Percentiles rank a stretch among this genome's conserved stretches.
phyloP scores from a whole-genome alignment of 1,284 basidiomycete genomes.

The Tylopilus sp. region DNA sequence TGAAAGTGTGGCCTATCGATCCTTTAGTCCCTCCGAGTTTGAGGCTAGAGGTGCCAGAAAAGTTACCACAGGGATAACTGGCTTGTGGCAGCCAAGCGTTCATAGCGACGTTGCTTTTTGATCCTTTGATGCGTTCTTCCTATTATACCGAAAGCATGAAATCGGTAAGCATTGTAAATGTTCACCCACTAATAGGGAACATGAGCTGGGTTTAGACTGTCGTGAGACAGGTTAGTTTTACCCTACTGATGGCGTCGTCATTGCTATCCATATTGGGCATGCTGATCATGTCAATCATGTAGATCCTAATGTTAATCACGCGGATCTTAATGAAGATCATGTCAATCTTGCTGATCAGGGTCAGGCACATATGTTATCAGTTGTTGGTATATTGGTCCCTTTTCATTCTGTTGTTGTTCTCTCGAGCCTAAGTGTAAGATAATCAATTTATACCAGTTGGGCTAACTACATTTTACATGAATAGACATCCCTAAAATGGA shows the following conservation, averaged over 20 bases:
- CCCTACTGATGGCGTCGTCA: conserved; percentile 9
- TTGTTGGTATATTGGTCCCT: too few species aligned
- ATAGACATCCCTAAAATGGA: too few species aligned
- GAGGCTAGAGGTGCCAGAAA: conserved; percentile 14
- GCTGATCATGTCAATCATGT: too few species aligned
- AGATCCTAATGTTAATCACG: too few species aligned
- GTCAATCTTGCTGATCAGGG: too few species aligned
- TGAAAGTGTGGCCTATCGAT: conserved; percentile 19
- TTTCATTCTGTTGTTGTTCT: too few species aligned
- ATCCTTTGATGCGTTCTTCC: conserved; percentile 9
- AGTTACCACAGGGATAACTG: conserved; percentile 17
- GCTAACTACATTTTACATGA: too few species aligned
- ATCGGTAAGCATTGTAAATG: conserved; percentile 10
- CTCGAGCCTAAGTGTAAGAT: too few species aligned
- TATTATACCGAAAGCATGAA: conserved; percentile 15
- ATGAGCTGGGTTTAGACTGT: conserved; percentile 14
- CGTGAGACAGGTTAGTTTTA: conserved; percentile 18
- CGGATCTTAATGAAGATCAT: too few species aligned
- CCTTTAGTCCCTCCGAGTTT: conserved; percentile 5
- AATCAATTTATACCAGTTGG: too few species aligned
- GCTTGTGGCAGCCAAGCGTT: conserved; percentile 15
- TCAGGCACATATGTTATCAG: too few species aligned
- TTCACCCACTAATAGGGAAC: conserved; percentile 12
- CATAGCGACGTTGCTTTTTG: conserved; percentile 9
- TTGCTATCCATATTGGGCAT: too few species aligned